A percentile compares a stretch with the other conserved stretches of the same genome.
Evolutionary conservation across 352 stramenopile species (phyloP).

Genomic region (Globisporangium solare): DNA sequence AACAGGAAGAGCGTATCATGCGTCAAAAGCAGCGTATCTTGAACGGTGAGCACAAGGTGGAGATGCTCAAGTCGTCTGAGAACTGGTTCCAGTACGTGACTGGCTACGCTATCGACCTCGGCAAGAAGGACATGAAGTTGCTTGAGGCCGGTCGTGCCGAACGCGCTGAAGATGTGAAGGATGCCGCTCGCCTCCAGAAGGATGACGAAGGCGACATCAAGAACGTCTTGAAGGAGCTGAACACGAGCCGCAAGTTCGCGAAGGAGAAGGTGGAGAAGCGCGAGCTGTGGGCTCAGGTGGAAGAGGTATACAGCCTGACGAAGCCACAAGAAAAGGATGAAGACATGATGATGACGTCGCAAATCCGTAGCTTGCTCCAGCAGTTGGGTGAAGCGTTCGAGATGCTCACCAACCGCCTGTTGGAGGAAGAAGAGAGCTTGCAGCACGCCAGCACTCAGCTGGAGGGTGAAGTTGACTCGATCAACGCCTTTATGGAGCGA

Average conservation of each 20-base stretch:
- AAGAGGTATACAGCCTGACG: conserved; percentile 78
- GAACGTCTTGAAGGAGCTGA: conserved; percentile 58
- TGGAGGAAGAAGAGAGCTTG: conserved; percentile 82
- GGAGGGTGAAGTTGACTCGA: conserved; percentile 82
- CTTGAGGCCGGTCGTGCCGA: conserved; percentile 63
- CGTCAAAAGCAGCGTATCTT: conserved; percentile 88
- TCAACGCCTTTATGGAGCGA: conserved; percentile 87
- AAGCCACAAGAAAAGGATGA: conserved; percentile 88
- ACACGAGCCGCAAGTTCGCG: conserved; percentile 46
- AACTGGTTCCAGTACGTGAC: conserved; percentile 90
- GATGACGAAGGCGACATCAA: conserved; percentile 81
- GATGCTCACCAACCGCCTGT: conserved; percentile 83
- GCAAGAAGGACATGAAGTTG: conserved; percentile 84
- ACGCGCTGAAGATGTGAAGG: conserved; percentile 70
- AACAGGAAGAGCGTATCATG: conserved; percentile 88
- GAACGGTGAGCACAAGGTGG: conserved; percentile 86
- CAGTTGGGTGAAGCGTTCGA: conserved; percentile 85
- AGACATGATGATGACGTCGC: conserved; percentile 90
- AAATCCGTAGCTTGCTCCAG: conserved; percentile 82
- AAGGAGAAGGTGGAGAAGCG: conserved; percentile 85
- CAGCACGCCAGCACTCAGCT: conserved; percentile 80
- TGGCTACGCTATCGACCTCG: conserved; percentile 58
- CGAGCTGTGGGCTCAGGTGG: conserved; percentile 77
- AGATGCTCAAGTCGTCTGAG: conserved; percentile 88
- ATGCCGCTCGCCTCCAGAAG: conserved; percentile 77